These are phyloP conservation scores for Rosellinia necatrix DNA, from an alignment of 2,329 filamentous ascomycete genomes.

Conservation along the genomic window DNA sequence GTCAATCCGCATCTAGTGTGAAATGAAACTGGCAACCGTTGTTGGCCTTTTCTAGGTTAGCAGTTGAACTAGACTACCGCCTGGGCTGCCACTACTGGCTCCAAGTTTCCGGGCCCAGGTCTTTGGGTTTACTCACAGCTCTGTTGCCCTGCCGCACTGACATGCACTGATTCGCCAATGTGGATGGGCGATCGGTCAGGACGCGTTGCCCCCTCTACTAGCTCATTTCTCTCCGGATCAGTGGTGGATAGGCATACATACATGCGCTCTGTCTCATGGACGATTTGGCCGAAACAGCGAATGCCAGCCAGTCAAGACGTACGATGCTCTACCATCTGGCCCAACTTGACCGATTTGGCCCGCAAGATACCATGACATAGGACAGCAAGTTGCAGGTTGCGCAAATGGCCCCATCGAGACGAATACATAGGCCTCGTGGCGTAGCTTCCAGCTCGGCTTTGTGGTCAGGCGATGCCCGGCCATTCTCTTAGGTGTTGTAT, in stretches of 20 bases:
- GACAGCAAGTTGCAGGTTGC: background rate
- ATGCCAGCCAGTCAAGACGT: no score
- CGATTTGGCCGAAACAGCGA: background rate
- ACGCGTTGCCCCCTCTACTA: background rate
- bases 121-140: constrained; percentile 16
- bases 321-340: no score
- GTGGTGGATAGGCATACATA: no score
- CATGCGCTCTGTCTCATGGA: no score
- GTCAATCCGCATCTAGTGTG: background rate
- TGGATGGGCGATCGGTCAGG: background rate
- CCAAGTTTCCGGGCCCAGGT: constrained; percentile 13
- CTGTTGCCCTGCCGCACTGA: background rate
- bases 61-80: no score
- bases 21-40: constrained; percentile 11
- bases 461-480: constrained; percentile 22
- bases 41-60: no score
- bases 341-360: no score
- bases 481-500: constrained; percentile 19
- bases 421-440: constrained; percentile 12
- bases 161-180: background rate
- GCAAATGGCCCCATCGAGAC: constrained; percentile 14
- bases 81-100: background rate
- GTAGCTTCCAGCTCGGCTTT: constrained; percentile 18
- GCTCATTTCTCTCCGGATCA: no score
- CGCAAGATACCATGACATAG: background rate